phyloP scores from a whole-genome alignment of 306 rosid species.

The Corylus avellana region DNA sequence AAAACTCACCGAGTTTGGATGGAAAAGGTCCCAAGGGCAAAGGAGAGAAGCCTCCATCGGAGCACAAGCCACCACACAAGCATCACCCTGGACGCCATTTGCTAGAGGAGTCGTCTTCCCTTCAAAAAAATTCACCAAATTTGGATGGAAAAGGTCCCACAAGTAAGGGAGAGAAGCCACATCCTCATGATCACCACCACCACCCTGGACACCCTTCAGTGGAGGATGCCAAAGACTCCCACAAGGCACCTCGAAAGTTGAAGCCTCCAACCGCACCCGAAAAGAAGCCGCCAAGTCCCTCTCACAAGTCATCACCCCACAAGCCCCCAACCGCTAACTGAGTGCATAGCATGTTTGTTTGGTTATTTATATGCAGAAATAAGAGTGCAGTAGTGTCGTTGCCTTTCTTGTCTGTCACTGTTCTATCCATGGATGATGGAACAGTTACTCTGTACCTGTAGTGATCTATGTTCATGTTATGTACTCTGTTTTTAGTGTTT shows the following conservation, averaged over 20 bases:
- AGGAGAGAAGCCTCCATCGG: constrained; percentile 12
- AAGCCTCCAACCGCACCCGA: background rate
- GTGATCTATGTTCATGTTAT: no score
- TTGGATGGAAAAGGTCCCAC: background rate
- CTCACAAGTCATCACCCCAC: background rate
- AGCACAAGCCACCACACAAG: background rate
- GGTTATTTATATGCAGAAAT: no score
- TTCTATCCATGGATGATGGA: no score
- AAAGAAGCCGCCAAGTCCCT: background rate
- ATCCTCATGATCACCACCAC: background rate
- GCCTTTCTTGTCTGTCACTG: no score
- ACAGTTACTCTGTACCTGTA: no score
- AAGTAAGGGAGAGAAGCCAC: constrained; percentile 1
- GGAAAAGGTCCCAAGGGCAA: no score
- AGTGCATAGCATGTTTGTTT: background rate
- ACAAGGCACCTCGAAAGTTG: background rate
- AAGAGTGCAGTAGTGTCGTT: no score
- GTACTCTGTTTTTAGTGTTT: no score
- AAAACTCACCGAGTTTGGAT: no score
- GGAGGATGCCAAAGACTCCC: background rate
- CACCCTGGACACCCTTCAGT: background rate
- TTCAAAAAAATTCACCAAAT: background rate
- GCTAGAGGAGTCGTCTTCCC: background rate
- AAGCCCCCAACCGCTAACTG: background rate
- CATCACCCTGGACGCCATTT: background rate